Evolutionary conservation across 2,329 filamentous ascomycete genomes (phyloP).

Genomic region (Colletotrichum navitas): DNA sequence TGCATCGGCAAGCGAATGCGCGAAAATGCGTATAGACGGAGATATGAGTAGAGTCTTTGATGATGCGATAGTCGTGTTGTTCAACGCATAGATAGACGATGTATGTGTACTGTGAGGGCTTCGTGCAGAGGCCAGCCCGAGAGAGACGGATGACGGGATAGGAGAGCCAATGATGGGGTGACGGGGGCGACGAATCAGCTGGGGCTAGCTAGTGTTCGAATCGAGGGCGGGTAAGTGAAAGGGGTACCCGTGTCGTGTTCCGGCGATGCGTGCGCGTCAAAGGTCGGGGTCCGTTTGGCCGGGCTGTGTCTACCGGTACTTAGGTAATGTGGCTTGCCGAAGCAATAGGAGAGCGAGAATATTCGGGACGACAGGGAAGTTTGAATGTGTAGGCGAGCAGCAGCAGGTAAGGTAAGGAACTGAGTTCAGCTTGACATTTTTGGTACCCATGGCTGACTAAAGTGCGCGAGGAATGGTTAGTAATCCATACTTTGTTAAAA

Average conservation of each 20-base stretch:
- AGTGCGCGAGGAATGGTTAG: background rate
- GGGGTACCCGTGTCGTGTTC: constrained; percentile 20
- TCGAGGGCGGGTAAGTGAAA: background rate
- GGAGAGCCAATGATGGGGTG: constrained; percentile 11
- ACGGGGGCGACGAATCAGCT: constrained; percentile 7
- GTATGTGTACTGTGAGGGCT: background rate
- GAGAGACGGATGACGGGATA: background rate
- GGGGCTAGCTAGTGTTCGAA: background rate
- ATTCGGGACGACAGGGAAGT: background rate
- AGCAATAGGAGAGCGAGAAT: constrained; percentile 12
- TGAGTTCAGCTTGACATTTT: background rate
- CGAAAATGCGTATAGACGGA: background rate
- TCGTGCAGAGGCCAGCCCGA: constrained; percentile 1
- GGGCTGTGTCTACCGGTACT: constrained; percentile 12
- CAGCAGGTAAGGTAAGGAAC: constrained; percentile 12
- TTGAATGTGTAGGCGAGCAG: constrained; percentile 18
- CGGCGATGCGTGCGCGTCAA: constrained; percentile 33
- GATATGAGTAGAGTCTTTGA: constrained; percentile 1
- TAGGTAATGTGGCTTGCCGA: constrained; percentile 23
- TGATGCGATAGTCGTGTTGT: constrained; percentile 20
- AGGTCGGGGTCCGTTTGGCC: constrained; percentile 32
- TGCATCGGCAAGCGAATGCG: constrained; percentile 6
- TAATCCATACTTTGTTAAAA: background rate
- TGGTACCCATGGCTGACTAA: background rate
- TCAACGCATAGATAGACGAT: background rate